Percentiles rank a stretch among this genome's conserved stretches.
These are phyloP conservation scores for Debaryomyces subglobosus DNA, from an alignment of 1,139 yeast genomes.

Conservation along the genomic window DNA sequence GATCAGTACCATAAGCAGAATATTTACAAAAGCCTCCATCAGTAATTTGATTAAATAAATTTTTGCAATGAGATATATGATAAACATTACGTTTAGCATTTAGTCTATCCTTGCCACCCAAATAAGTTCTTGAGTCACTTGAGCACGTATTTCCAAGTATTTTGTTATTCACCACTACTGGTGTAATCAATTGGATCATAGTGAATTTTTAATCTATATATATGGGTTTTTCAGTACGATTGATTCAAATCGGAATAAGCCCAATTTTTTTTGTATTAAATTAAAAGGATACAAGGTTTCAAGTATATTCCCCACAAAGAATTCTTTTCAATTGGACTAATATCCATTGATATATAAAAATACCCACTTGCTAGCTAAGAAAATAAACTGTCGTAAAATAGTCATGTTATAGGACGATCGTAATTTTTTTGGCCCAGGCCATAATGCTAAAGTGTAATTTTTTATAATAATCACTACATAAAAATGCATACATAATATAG, in stretches of 20 bases:
- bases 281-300: neutral
- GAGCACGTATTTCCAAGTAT: neutral
- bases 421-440: neutral
- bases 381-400: slow-evolving; percentile 1
- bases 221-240: neutral
- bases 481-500: neutral
- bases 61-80: neutral
- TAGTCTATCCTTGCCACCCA: no score
- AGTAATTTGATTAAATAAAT: no score
- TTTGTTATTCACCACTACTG: neutral
- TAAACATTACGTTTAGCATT: neutral
- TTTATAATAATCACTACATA: neutral
- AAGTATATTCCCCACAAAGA: neutral
- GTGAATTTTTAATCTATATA: neutral
- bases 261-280: neutral
- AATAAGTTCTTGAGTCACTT: neutral
- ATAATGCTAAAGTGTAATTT: no score
- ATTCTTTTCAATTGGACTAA: neutral
- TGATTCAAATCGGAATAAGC: neutral
- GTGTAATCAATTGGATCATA: neutral
- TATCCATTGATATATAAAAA: neutral
- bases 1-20: no score
- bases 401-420: neutral
- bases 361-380: neutral
- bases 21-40: no score